Base-by-base conservation (phyloP, 768 basidiomycete genomes). In the Podaxis pistillaris region DNA sequence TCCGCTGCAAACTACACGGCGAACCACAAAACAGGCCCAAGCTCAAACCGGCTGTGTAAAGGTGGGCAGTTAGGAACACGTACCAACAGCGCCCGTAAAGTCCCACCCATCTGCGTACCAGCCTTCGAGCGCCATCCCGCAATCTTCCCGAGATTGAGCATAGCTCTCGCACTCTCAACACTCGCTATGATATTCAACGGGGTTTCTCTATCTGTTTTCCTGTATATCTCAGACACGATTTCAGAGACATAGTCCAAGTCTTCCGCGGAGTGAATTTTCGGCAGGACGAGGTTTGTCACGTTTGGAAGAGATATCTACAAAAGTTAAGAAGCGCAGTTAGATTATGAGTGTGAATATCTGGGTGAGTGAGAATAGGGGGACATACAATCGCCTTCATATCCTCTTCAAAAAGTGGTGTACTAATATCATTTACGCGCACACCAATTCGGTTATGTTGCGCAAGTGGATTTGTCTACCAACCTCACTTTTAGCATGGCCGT, bases 1-100 rank as follows among this genome's bases (percentile, higher is more conserved):
- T 98, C 95, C 22, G 94, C 93, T 2, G 93, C 95, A 72, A 97
- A 98, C 95, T 96, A 67, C 26, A 40, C 7, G 6, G 40, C 1
- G 4, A 12, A 40, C 50, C 51, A 38, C 15, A 13, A 19, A 50
- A 28, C 22, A 44, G 19, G 9, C 44, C 17, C 15, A 28, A 24
- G 6, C 13, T 36, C 30, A 12, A 52, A 26, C 38, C 15, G 15
- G 24, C 44, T 26, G 41, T 24, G n/a, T n/a, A 30, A 37, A 17
- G 15, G 26, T 2, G 6, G 17, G 56, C 7, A 55, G n/a, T n/a
- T 3, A 24, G 17, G 17, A 24, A 49, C 38, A 76, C 88, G 60
- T 70, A 89, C 90, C 70, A 94, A 75, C 52, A 95, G 76, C 7
- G 87, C 89, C 54, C 75, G 80, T 56, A 96, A 68, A 33, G 71